Evolutionary conservation across 306 rosid species (phyloP).

Genomic region (Cyamopsis tetragonoloba): DNA sequence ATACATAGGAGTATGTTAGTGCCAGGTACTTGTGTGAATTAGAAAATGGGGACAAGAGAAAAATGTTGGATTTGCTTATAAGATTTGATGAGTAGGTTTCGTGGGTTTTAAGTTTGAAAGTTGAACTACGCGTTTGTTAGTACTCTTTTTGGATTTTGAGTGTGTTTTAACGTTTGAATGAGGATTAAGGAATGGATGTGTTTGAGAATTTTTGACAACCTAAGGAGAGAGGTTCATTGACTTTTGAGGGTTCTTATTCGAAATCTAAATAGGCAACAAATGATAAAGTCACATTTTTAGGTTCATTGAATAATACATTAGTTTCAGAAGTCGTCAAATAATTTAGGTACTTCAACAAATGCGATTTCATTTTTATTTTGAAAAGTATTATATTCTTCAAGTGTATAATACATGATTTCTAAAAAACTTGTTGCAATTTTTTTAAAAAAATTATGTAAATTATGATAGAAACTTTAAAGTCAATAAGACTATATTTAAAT

Average conservation of each 20-base stretch:
- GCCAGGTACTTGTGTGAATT: background rate
- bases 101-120: conserved; percentile 4
- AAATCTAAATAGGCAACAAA: background rate
- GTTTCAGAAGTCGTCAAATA: too few relatives aligned
- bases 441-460: too few relatives aligned
- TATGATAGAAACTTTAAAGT: too few relatives aligned
- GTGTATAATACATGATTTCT: too few relatives aligned
- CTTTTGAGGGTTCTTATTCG: background rate
- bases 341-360: too few relatives aligned
- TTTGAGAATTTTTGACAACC: conserved; percentile 12
- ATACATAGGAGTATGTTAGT: background rate
- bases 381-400: too few relatives aligned
- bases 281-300: background rate
- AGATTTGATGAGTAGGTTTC: conserved; percentile 14
- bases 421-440: too few relatives aligned
- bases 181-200: background rate
- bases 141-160: background rate
- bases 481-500: too few relatives aligned
- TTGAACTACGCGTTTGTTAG: conserved; percentile 10
- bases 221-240: conserved; percentile 13
- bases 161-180: conserved; percentile 11
- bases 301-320: too few relatives aligned
- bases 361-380: too few relatives aligned
- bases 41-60: background rate
- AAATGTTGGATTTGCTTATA: conserved; percentile 16